Evolutionary conservation across 148 eudicot species (phyloP), one percentile per base, ranked within the genome.

Genomic region (Rhododendron simsii): DNA sequence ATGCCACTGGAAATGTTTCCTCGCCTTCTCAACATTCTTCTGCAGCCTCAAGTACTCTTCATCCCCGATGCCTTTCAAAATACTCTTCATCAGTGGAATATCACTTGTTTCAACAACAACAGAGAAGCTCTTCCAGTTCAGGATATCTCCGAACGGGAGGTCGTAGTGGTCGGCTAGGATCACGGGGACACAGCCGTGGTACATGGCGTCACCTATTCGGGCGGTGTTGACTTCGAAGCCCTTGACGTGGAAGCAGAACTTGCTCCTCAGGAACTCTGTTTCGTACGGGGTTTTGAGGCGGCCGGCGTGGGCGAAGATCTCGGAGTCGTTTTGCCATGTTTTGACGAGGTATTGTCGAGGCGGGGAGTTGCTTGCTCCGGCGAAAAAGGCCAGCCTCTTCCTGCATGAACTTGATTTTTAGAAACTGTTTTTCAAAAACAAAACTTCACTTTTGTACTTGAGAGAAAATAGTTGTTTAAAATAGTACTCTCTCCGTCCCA

Each of bases 191-290:
- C 99, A 97, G 14, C 98, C 98, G 37, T 95, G 93, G 88, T 87
- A 97, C 16, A 97, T 28, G 4, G 99, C 92, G 35, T 97, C 99
- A 0, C 94, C 99, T 2, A 95, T 84, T 7, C 98, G 95, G 8
- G 99, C 98, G 0, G 98, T 94, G 90, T 97, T 97, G 16, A 97
- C 98, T 88, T 97, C 99, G 81, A 86, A 97, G 16, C 99, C 99
- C 83, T 95, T 97, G n/a, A 92, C 94, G 78, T 95, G 99, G 41
- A 97, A 90, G 90, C 99, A 95, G 86, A 87, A 97, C 86, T 93
- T 95, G 90, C 98, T 97, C 11, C 89, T 61, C 0, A 95, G 90
- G 9, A 95, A 93, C n/a, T 94, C 92, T 65, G 91, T 93, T 0
- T 93, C 87, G 85, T 96, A 96, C 0, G 99, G 95, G 2, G 95